A percentile compares a stretch with the other conserved stretches of the same genome.
Conservation (phyloP, 192 early-diverging fungal genomes). For the Entomortierella beljakovae region DNA sequence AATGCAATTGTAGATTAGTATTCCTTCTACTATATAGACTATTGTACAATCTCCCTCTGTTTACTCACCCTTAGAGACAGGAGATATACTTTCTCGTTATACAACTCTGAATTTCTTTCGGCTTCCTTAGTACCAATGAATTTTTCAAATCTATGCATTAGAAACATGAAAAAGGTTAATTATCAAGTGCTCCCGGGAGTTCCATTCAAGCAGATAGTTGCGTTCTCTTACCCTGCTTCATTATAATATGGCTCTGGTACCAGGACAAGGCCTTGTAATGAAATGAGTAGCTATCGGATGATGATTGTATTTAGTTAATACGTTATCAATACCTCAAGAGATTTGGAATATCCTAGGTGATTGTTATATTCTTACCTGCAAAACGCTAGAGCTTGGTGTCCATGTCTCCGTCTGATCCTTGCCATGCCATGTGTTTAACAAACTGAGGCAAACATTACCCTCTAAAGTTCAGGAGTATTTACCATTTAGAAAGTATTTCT, state of each 20-base stretch:
- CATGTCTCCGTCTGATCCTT: constrained; percentile 63
- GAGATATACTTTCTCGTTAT: constrained; percentile 70
- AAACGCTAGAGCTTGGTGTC: constrained; percentile 58
- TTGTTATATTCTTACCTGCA: constrained; percentile 51
- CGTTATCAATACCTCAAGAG: not conserved
- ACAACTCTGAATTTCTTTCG: constrained; percentile 54
- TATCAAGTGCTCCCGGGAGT: too few relatives aligned
- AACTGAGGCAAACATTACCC: constrained; percentile 69
- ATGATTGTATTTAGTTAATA: not conserved
- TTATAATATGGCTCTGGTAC: constrained; percentile 67
- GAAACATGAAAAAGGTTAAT: too few relatives aligned
- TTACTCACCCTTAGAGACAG: constrained; percentile 50
- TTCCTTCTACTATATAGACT: not conserved
- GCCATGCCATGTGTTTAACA: constrained; percentile 70
- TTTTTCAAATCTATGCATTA: constrained; percentile 60
- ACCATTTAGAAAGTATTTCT: too few relatives aligned
- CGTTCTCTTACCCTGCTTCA: constrained; percentile 59
- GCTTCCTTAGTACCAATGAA: constrained; percentile 66
- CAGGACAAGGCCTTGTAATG: constrained; percentile 68
- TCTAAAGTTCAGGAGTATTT: constrained; percentile 24
- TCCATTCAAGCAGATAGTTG: not conserved
- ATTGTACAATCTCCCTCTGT: not conserved
- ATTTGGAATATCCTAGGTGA: not conserved
- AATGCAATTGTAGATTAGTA: too few relatives aligned
- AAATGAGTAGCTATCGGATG: constrained; percentile 56